Percentiles rank a stretch among this genome's conserved stretches.
phyloP scores from a whole-genome alignment of 495 filamentous ascomycete genomes.

The Lasiosphaeria miniovina region DNA sequence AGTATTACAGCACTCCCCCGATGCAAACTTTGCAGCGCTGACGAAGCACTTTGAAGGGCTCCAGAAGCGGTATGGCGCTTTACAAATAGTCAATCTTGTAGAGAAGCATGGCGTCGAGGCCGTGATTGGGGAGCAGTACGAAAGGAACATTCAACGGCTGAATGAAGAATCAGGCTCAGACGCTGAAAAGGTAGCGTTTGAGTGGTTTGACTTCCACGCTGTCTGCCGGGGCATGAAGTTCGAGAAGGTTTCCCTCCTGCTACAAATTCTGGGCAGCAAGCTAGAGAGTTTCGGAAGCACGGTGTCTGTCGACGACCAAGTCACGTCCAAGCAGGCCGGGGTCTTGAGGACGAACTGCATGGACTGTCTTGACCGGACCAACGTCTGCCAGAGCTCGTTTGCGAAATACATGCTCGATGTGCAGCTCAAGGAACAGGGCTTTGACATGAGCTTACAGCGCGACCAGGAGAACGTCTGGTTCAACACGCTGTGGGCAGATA shows the following conservation, averaged over 20 bases:
- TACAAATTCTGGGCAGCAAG: conserved; percentile 62
- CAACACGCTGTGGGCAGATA: conserved; percentile 93
- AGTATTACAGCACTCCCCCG: conserved; percentile 69
- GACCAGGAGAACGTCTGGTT: conserved; percentile 84
- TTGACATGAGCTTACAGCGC: conserved; percentile 62
- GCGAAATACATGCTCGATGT: conserved; percentile 71
- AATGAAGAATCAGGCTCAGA: conserved; percentile 58
- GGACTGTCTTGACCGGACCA: conserved; percentile 94
- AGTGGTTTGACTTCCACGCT: conserved; percentile 95
- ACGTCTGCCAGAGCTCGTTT: conserved; percentile 86
- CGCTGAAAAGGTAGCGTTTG: conserved; percentile 57
- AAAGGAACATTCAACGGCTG: conserved; percentile 58
- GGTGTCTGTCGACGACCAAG: conserved; percentile 48
- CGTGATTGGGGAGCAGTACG: conserved; percentile 72
- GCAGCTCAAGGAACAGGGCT: conserved; percentile 70
- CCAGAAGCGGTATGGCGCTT: conserved; percentile 61
- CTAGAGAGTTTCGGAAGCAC: conserved; percentile 65
- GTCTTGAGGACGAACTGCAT: conserved; percentile 92
- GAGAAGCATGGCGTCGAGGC: conserved; percentile 81
- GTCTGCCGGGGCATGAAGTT: conserved; percentile 95
- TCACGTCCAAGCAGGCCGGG: conserved; percentile 60
- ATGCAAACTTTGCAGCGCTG: conserved; percentile 74
- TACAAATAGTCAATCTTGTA: conserved; percentile 80
- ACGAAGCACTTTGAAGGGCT: conserved; percentile 72
- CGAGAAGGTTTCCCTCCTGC: conserved; percentile 78